Evolutionary conservation across 306 rosid genomes (phyloP), one percentile per base, ranked within the genome.

Genomic region (Castanea mollissima): DNA sequence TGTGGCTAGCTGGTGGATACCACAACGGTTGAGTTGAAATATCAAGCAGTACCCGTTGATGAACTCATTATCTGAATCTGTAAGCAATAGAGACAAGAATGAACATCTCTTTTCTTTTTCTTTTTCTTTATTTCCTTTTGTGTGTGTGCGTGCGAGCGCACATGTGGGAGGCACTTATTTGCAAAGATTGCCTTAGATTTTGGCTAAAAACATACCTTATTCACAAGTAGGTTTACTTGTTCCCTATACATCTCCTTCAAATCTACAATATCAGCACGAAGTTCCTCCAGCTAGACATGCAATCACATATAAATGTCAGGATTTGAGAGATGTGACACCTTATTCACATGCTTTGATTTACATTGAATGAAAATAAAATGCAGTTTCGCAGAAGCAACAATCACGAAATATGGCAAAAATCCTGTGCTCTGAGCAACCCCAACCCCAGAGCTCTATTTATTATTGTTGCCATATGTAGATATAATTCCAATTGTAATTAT

Each of bases 191-290:
- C 29, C 5, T 14, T 10, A 16, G 11, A 55, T 32, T 51, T 51
- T 15, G 23, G 32, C 56, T 1, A 34, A 71, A 46, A 29, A 71
- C 54, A 55, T 90, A 95, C 99, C 99, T 92, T 87, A 71, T 96
- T 96, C 83, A 96, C 99, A 68, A 96, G 98, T 80, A 96, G 67
- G 88, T 93, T 91, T 62, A 96, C 98, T 92, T 96, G 99, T 84
- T 96, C 99, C 79, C 98, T 90, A 89, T 96, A 96, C 99, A 96
- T 96, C 84, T 96, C 99, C 92, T 96, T 96, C 90, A 96, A 88
- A 85, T 96, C 99, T 23, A 96, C 80, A 81, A 96, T 93, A 88
- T 96, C 99, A 35, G 98, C 99, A 21, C 99, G 98, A 68, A 96
- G 99, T 80, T 96, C 99, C 88, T 96, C 99, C 91, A 96, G 86